phyloP scores from a whole-genome alignment of 164 flowering plant genomes.

The Tetrastigma voinierianum region DNA sequence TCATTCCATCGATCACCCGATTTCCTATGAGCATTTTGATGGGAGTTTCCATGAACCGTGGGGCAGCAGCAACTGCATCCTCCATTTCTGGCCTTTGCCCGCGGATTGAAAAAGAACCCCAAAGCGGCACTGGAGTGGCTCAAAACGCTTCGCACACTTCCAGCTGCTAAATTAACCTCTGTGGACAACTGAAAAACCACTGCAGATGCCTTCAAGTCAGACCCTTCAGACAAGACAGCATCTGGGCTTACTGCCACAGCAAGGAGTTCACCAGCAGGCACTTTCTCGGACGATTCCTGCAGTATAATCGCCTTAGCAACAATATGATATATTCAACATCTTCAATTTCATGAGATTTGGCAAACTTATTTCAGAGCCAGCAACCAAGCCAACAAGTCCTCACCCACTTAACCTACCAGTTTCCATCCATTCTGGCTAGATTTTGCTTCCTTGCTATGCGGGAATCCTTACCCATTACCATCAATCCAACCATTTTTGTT shows the following conservation, averaged over 20 bases:
- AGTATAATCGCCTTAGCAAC: slow-evolving; percentile 33
- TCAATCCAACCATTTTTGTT: slow-evolving; percentile 6
- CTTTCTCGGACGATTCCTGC: slow-evolving; percentile 25
- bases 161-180: slow-evolving; percentile 21
- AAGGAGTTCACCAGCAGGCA: slow-evolving; percentile 25
- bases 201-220: slow-evolving; percentile 21
- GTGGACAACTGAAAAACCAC: slow-evolving; percentile 25
- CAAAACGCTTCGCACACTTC: slow-evolving; percentile 28
- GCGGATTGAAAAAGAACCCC: slow-evolving; percentile 43
- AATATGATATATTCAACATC: slow-evolving; percentile 19
- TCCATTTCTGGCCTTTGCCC: slow-evolving; percentile 54
- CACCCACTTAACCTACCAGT: slow-evolving; percentile 13
- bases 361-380: slow-evolving; percentile 18
- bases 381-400: slow-evolving; percentile 23
- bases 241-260: slow-evolving; percentile 19
- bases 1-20: slow-evolving; percentile 21
- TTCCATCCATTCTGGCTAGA: slow-evolving; percentile 19
- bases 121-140: slow-evolving; percentile 39
- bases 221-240: slow-evolving; percentile 13
- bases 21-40: slow-evolving; percentile 38
- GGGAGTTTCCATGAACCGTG: slow-evolving; percentile 38
- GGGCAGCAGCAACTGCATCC: slow-evolving; percentile 39
- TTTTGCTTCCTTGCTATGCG: slow-evolving; percentile 28
- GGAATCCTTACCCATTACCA: slow-evolving; percentile 13
- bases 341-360: slow-evolving; percentile 22